phyloP scores from a whole-genome alignment of 306 rosid species.

The Vachellia collinsii region DNA sequence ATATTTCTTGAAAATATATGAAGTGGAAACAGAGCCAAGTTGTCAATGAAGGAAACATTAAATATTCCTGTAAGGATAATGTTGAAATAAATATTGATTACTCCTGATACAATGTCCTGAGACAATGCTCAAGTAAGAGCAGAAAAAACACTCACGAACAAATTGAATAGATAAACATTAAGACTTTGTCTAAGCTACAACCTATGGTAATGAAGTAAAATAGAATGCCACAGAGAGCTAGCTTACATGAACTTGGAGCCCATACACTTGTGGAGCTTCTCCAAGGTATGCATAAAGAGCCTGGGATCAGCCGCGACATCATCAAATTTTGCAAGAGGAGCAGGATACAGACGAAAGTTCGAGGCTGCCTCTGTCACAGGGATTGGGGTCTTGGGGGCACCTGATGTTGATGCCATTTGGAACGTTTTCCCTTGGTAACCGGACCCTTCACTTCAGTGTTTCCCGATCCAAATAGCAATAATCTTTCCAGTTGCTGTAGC shows the following conservation, averaged over 20 bases:
- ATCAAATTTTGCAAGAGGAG: conserved; percentile 59
- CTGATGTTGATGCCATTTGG: conserved; percentile 75
- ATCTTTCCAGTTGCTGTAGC: conserved; percentile 26
- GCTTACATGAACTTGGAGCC: conserved; percentile 89
- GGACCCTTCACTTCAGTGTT: conserved; percentile 37
- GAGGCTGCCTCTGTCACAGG: conserved; percentile 49
- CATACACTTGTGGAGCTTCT: conserved; percentile 72
- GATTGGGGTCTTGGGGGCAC: conserved; percentile 49
- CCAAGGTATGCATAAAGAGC: conserved; percentile 67
- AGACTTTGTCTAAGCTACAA: background rate
- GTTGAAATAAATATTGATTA: background rate
- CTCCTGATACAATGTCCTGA: background rate
- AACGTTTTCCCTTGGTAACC: conserved; percentile 1
- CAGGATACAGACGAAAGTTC: conserved; percentile 54
- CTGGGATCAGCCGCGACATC: conserved; percentile 58
- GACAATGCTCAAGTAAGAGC: background rate
- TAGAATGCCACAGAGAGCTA: background rate
- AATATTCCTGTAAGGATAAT: background rate
- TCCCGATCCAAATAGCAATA: conserved; percentile 44
- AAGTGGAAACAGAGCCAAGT: background rate
- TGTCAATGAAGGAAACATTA: background rate
- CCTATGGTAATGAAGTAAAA: background rate
- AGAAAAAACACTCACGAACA: no score
- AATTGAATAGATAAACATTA: background rate
- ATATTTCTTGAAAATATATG: conserved; percentile 4